Evolutionary conservation across 1,284 basidiomycete species (phyloP).

Genomic region (Coniferiporia weirii): DNA sequence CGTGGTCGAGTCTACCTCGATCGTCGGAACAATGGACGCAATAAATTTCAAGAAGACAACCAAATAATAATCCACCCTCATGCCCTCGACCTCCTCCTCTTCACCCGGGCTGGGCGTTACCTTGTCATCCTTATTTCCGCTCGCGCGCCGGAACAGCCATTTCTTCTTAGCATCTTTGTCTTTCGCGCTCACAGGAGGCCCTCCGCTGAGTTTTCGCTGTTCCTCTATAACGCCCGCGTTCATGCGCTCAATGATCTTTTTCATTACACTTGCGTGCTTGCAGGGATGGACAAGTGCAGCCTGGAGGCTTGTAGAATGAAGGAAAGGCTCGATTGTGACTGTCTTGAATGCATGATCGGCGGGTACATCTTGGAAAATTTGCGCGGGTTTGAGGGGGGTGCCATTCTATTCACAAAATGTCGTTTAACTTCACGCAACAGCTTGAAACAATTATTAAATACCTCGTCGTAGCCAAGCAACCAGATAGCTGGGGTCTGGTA

Average conservation of each 20-base stretch:
- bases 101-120: constrained; percentile 39
- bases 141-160: constrained; percentile 77
- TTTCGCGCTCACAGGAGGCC: constrained; percentile 26
- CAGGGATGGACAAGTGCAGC: constrained; percentile 95
- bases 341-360: constrained; percentile 98
- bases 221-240: constrained; percentile 82
- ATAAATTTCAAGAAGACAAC: constrained; percentile 98
- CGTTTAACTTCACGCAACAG: not conserved
- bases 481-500: constrained; percentile 96
- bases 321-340: constrained; percentile 97
- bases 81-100: constrained; percentile 75
- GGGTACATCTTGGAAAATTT: constrained; percentile 97
- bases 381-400: constrained; percentile 76
- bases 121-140: constrained; percentile 52
- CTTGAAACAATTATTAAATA: constrained; percentile 29
- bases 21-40: constrained; percentile 89
- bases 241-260: constrained; percentile 99
- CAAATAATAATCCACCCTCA: constrained; percentile 93
- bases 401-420: constrained; percentile 56
- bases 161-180: constrained; percentile 74
- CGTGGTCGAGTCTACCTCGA: constrained; percentile 90
- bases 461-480: constrained; percentile 94
- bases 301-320: constrained; percentile 81
- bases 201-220: constrained; percentile 44
- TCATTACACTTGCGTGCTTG: constrained; percentile 99